These are phyloP conservation scores for Hericium erinaceus DNA, from an alignment of 768 basidiomycete species.

Conservation along the genomic window DNA sequence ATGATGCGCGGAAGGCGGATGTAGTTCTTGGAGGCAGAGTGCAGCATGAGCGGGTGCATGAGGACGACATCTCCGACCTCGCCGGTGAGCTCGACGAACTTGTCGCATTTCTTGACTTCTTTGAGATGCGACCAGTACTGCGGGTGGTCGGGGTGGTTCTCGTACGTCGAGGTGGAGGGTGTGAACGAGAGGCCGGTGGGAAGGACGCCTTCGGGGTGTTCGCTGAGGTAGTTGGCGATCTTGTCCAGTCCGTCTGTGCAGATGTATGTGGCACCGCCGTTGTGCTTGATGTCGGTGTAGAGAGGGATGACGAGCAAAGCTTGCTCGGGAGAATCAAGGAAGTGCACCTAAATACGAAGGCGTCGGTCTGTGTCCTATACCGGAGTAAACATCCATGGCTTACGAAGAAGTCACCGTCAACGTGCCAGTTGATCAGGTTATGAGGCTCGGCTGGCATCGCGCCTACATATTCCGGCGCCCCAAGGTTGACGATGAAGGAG, in stretches of 20 bases:
- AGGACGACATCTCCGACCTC: constrained; percentile 55
- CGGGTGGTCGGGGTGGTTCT: constrained; percentile 29
- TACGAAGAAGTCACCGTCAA: constrained; percentile 51
- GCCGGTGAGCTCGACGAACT: constrained; percentile 49
- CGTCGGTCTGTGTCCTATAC: not conserved
- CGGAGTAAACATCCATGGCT: constrained; percentile 3
- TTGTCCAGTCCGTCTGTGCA: constrained; percentile 44
- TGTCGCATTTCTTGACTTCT: constrained; percentile 30
- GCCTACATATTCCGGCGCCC: constrained; percentile 33
- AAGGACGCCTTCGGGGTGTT: constrained; percentile 43
- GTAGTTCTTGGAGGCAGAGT: constrained; percentile 53
- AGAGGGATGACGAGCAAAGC: constrained; percentile 54
- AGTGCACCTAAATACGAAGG: constrained; percentile 34
- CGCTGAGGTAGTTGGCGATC: constrained; percentile 41
- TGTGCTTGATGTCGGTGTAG: constrained; percentile 44
- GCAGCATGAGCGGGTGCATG: constrained; percentile 57
- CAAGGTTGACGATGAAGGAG: constrained; percentile 57
- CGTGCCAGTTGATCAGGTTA: constrained; percentile 56
- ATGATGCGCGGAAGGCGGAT: constrained; percentile 49
- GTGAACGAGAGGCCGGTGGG: constrained; percentile 36
- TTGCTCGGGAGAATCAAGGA: constrained; percentile 59
- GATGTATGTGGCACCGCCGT: constrained; percentile 53
- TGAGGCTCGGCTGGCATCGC: constrained; percentile 25
- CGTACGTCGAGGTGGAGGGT: constrained; percentile 32
- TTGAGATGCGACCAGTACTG: constrained; percentile 36